Evolutionary conservation across 2,329 filamentous ascomycete genomes (phyloP), one percentile per base, ranked within the genome.

Genomic region (Fonsecaea erecta): DNA sequence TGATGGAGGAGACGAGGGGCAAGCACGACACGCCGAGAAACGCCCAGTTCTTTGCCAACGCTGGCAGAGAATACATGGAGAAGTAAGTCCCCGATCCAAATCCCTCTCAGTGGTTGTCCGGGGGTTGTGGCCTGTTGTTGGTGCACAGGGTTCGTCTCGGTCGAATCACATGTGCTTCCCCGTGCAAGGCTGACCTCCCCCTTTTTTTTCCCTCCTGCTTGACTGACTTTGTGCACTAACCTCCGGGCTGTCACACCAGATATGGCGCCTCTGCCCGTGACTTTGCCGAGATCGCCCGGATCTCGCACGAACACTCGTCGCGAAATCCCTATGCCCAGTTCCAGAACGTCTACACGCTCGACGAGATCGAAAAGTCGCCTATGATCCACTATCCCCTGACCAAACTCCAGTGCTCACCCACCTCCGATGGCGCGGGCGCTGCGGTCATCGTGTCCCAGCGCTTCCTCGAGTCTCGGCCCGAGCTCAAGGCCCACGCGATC

Each of bases 311-410:
- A 68, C 95, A 98, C 84, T 93, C 89, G 14, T 89, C 89, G 76
- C 87, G 89, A 70, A 97, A 98, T 83, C 94, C 94, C 4, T 98
- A 98, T 84, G 94, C 92, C n/a, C 94, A 98, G 79, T 98, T 98
- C 84, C 90, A 90, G 74, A 87, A 95, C 74, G 91, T 94, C 75
- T 98, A 98, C 82, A 91, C 90, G 0, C 87, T 89, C 51, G 91
- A 96, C 35, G 89, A 98, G 78, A 84, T 98, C 75, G 79, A 92
- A 75, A 82, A 89, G 40, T 82, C 91, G 0, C 83, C 91, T 64
- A 90, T 88, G 84, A 91, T 98, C 78, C 88, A 92, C 80, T 87
- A 87, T 71, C 94, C 94, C 16, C 85, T 98, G 63, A 98, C 95
- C 65, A 98, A 97, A 80, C 88, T 98, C 18, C 95, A 98, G 81